phyloP scores from a whole-genome alignment of 2,329 filamentous ascomycete genomes.

The Biscogniauxia marginata region DNA sequence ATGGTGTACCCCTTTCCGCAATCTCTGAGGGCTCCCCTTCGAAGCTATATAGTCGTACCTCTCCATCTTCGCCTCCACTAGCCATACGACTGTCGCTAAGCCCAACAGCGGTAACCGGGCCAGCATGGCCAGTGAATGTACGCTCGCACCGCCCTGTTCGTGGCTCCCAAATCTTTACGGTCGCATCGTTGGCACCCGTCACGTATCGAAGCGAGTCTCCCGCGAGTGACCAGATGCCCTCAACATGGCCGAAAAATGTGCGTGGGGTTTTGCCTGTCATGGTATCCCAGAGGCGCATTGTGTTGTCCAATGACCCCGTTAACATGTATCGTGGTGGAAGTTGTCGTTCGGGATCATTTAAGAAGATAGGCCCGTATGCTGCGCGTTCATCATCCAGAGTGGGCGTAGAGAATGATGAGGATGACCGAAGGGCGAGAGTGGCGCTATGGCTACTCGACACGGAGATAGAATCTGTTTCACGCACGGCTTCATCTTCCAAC shows the following conservation, averaged over 20 bases:
- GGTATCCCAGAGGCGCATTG: slow-evolving; percentile 90
- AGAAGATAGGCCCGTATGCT: slow-evolving; percentile 62
- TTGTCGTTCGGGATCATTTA: slow-evolving; percentile 59
- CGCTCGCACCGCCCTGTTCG: slow-evolving; percentile 87
- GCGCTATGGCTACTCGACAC: slow-evolving; percentile 47
- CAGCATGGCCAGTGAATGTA: slow-evolving; percentile 86
- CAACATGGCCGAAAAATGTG: slow-evolving; percentile 94
- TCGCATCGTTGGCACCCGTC: slow-evolving; percentile 86
- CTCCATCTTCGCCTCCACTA: slow-evolving; percentile 90
- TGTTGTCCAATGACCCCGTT: slow-evolving; percentile 86
- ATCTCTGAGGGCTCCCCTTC: slow-evolving; percentile 47
- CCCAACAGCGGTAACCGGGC: slow-evolving; percentile 89
- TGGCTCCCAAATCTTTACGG: slow-evolving; percentile 95
- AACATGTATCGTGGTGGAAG: slow-evolving; percentile 88
- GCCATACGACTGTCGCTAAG: slow-evolving; percentile 87
- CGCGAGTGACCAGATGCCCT: slow-evolving; percentile 91
- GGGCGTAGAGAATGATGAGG: slow-evolving; percentile 20
- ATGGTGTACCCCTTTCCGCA: slow-evolving; percentile 51
- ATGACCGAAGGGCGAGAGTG: slow-evolving; percentile 34
- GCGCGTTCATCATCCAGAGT: slow-evolving; percentile 46
- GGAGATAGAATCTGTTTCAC: slow-evolving; percentile 55
- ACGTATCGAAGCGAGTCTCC: slow-evolving; percentile 87
- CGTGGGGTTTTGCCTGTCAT: slow-evolving; percentile 77
- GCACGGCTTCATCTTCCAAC: slow-evolving; percentile 66
- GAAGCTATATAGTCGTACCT: slow-evolving; percentile 83